Evolutionary conservation across 306 rosid species (phyloP), one percentile per base, ranked within the genome.

Genomic region (Quercus variabilis): DNA sequence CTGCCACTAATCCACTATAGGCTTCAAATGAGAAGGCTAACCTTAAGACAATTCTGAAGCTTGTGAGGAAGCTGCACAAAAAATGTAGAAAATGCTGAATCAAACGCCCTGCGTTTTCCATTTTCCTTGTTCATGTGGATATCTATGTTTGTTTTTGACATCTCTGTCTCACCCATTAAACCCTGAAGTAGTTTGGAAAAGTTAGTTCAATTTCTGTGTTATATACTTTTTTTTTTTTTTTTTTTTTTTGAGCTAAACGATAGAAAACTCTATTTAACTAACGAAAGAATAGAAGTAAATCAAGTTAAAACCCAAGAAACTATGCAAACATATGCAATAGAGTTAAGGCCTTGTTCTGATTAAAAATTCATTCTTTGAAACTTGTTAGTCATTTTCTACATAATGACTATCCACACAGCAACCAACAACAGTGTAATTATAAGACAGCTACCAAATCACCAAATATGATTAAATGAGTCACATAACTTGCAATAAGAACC

Each of bases 41-140:
- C 99, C 99, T 93, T 85, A 15, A 95, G 67, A 87, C 81, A 79
- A 83, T 79, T 88, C 59, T 90, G 97, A 80, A 93, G 79, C 89
- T 74, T 91, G 80, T 82, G 82, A 69, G 97, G 93, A 12, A 94
- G 85, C 82, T 90, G 94, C 80, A 78, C 90, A 79, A 91, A 82
- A 80, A 89, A 85, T 23, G 88, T 80, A 55, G 92, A 87, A 83
- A 91, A 75, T 49, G 82, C 88, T 54, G 85, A 82, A 80, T 88
- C 70, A 71, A 88, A 74, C 43, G 79, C 71, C 85, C 78, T 85
- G 73, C 75, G 79, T 57, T 56, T 84, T 73, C 88, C 79, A 73
- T 74, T 76, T 64, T 81, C 85, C 80, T 80, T 82, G 68, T 82
- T 88, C 83, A 83, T 89, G 62, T 56, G 58, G 64, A 76, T 79